These are phyloP conservation scores for Mycena metata DNA, from an alignment of 768 basidiomycete species.

Conservation along the genomic window DNA sequence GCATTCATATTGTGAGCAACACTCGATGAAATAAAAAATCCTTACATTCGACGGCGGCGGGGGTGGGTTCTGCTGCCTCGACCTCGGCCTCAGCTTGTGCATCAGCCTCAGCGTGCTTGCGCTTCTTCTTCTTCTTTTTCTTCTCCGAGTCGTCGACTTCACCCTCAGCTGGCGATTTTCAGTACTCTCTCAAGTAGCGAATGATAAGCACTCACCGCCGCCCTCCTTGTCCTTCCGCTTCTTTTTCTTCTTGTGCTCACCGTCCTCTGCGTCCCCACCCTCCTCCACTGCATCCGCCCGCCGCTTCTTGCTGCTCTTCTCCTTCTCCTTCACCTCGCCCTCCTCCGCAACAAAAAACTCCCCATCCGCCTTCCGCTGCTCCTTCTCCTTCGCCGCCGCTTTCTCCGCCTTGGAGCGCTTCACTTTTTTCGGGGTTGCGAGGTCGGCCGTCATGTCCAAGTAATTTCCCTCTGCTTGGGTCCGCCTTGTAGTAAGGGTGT, in stretches of 20 bases:
- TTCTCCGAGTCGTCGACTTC: constrained; percentile 26
- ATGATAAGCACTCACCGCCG: constrained; percentile 43
- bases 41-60: constrained; percentile 46
- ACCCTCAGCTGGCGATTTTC: not conserved
- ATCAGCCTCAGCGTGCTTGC: constrained; percentile 56
- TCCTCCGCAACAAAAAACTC: not conserved
- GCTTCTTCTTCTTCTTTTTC: constrained; percentile 40
- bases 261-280: constrained; percentile 39
- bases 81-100: constrained; percentile 58
- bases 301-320: constrained; percentile 34
- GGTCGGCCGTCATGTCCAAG: constrained; percentile 23
- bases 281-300: constrained; percentile 25
- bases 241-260: constrained; percentile 41
- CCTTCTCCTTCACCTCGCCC: constrained; percentile 23
- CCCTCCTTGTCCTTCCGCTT: constrained; percentile 37
- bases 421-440: constrained; percentile 24
- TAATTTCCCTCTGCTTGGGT: not conserved
- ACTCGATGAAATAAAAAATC: constrained; percentile 1
- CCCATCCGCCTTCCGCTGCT: constrained; percentile 39
- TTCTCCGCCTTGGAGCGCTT: constrained; percentile 38
- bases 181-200: too few species aligned
- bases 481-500: too few species aligned
- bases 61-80: constrained; percentile 47
- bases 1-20: constrained; percentile 5
- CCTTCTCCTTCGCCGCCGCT: constrained; percentile 49